A percentile compares a stretch with the other conserved stretches of the same genome.
Evolutionary conservation across 2,329 filamentous ascomycete genomes (phyloP).

Genomic region (Thermothelomyces thermophilus): DNA sequence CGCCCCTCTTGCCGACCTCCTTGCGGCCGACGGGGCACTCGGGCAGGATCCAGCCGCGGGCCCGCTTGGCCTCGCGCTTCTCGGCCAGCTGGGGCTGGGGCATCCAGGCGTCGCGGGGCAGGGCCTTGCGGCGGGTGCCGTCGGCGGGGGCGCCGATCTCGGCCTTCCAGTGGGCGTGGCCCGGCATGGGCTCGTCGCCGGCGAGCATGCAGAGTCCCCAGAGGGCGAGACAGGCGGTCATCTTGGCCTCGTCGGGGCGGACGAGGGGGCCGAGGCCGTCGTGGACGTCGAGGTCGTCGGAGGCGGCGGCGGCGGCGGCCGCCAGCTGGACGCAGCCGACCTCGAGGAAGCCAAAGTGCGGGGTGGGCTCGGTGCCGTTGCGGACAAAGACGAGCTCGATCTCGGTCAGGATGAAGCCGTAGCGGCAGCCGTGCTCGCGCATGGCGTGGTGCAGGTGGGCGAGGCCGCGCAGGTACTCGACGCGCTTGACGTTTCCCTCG

Average conservation of each 20-base stretch:
- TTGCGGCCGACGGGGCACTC: slow-evolving; percentile 66
- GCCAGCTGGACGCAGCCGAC: slow-evolving; percentile 56
- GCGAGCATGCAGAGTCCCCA: slow-evolving; percentile 61
- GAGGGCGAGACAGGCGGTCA: slow-evolving; percentile 67
- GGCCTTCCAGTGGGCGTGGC: slow-evolving; percentile 57
- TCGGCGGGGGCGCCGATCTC: slow-evolving; percentile 72
- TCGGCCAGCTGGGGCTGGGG: slow-evolving; percentile 64
- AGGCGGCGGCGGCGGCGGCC: too few species aligned
- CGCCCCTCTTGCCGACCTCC: slow-evolving; percentile 62
- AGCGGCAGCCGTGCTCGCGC: slow-evolving; percentile 88
- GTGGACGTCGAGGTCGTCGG: slow-evolving; percentile 11
- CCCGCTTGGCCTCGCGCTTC: slow-evolving; percentile 70
- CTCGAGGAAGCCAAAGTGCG: slow-evolving; percentile 86
- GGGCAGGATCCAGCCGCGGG: slow-evolving; percentile 68
- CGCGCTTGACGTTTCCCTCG: slow-evolving; percentile 75
- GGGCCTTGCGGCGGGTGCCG: slow-evolving; percentile 61
- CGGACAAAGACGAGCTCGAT: slow-evolving; percentile 90
- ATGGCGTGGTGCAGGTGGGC: slow-evolving; percentile 83
- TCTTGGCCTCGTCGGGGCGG: slow-evolving; percentile 33
- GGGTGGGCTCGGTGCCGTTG: slow-evolving; percentile 63
- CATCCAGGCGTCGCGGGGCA: slow-evolving; percentile 69
- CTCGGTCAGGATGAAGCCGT: slow-evolving; percentile 94
- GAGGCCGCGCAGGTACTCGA: slow-evolving; percentile 82
- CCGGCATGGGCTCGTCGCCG: slow-evolving; percentile 29
- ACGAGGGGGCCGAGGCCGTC: slow-evolving; percentile 15